phyloP scores from a whole-genome alignment of 148 eudicot species.

The Rhododendron vialii region DNA sequence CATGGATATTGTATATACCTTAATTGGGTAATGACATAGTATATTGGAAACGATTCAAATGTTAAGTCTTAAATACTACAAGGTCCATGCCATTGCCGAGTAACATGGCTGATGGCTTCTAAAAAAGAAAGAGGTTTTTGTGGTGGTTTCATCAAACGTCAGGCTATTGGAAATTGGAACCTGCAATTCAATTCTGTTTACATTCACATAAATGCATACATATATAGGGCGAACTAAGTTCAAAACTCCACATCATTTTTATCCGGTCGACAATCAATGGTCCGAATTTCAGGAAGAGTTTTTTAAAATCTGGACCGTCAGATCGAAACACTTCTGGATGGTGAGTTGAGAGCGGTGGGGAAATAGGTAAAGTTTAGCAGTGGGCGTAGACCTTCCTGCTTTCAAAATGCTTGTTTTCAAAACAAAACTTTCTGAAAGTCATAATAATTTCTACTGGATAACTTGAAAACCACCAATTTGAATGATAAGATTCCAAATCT shows the following conservation, averaged over 20 bases:
- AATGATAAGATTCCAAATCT: background rate
- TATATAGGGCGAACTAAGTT: background rate
- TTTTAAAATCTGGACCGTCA: too few species aligned
- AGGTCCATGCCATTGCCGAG: background rate
- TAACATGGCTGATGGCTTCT: constrained; percentile 8
- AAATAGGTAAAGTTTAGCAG: too few species aligned
- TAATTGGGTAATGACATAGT: background rate
- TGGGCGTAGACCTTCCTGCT: background rate
- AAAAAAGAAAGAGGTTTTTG: background rate
- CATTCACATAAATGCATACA: background rate
- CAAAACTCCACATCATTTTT: background rate
- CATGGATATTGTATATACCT: background rate
- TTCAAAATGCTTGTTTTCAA: background rate
- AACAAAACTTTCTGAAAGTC: background rate
- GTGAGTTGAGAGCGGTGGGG: too few species aligned
- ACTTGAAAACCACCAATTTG: background rate
- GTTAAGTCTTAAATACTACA: background rate
- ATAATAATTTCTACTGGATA: background rate
- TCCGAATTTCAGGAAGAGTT: too few species aligned
- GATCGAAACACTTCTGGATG: too few species aligned
- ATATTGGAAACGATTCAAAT: background rate
- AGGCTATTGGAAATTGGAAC: background rate
- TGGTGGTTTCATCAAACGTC: constrained; percentile 2
- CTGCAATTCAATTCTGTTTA: background rate
- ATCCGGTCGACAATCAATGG: background rate